Evolutionary conservation across 805 yeast genomes (phyloP).

Genomic region (Myxozyma neotropica): DNA sequence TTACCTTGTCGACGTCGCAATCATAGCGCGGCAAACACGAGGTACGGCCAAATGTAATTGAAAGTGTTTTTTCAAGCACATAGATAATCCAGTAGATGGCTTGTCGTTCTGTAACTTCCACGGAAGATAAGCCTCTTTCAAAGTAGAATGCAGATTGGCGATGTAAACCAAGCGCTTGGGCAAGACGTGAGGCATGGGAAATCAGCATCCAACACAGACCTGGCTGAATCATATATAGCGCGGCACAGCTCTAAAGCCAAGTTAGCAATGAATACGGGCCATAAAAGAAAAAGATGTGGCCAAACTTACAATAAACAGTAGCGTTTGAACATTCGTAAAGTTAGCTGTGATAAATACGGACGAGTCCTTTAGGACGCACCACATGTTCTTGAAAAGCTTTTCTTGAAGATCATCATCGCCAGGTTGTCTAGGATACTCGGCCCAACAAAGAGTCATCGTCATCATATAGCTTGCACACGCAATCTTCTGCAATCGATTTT

Average conservation of each 20-base stretch:
- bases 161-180: slow-evolving; percentile 21
- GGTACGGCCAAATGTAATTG: slow-evolving; percentile 22
- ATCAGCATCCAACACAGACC: slow-evolving; percentile 21
- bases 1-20: slow-evolving; percentile 13
- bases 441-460: slow-evolving; percentile 1
- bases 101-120: slow-evolving; percentile 20
- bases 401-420: slow-evolving; percentile 5
- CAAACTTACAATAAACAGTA: slow-evolving; percentile 7
- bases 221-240: slow-evolving; percentile 2
- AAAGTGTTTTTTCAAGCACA: slow-evolving; percentile 13
- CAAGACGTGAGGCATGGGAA: slow-evolving; percentile 14
- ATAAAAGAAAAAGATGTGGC: not conserved
- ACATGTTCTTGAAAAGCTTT: slow-evolving; percentile 12
- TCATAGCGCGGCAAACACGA: slow-evolving; percentile 20
- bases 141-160: slow-evolving; percentile 19
- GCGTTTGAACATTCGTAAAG: slow-evolving; percentile 17
- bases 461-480: slow-evolving; percentile 20
- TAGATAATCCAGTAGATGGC: slow-evolving; percentile 12
- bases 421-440: slow-evolving; percentile 3
- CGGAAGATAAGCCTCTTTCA: slow-evolving; percentile 10
- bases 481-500: slow-evolving; percentile 8
- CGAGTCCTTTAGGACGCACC: slow-evolving; percentile 16
- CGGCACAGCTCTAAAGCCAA: not conserved
- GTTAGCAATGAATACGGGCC: not conserved
- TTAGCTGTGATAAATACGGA: slow-evolving; percentile 14